Evolutionary conservation across 257 asterid genomes (phyloP).

Genomic region (Solanum sparsipilum): DNA sequence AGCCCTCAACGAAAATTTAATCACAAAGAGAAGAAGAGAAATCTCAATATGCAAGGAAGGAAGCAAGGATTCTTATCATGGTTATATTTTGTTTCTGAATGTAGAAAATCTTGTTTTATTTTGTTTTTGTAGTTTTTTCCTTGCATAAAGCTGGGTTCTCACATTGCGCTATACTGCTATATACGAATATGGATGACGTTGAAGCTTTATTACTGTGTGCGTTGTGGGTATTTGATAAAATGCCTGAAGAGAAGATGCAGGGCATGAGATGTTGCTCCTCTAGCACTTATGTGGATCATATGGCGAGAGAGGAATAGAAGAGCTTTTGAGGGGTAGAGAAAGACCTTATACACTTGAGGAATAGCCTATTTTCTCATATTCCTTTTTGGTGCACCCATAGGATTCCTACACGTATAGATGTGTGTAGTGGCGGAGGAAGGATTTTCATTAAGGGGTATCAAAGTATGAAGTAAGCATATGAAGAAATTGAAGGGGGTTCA

Average conservation of each 20-base stretch:
- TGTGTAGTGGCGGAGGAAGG: not conserved
- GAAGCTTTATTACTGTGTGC: not conserved
- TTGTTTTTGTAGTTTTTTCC: not conserved
- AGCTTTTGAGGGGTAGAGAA: not conserved
- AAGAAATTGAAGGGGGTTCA: not conserved
- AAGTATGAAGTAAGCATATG: not conserved
- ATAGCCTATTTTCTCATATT: not conserved
- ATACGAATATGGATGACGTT: not conserved
- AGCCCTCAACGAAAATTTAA: too few relatives aligned
- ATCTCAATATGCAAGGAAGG: too few relatives aligned
- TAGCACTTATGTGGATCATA: not conserved
- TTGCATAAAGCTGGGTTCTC: not conserved
- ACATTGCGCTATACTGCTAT: not conserved
- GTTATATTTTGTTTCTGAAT: not conserved
- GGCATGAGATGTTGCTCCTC: not conserved
- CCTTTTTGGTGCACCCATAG: not conserved
- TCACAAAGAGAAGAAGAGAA: too few relatives aligned
- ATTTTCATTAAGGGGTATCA: not conserved
- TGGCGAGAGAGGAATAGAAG: not conserved
- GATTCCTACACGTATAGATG: not conserved
- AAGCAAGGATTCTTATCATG: too few relatives aligned
- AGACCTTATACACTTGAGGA: not conserved
- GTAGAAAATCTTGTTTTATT: not conserved
- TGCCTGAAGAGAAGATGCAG: not conserved
- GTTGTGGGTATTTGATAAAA: not conserved